Evolutionary conservation across 441 rosid genomes (phyloP), one percentile per base, ranked within the genome.

Genomic region (Macaranga tanarius): DNA sequence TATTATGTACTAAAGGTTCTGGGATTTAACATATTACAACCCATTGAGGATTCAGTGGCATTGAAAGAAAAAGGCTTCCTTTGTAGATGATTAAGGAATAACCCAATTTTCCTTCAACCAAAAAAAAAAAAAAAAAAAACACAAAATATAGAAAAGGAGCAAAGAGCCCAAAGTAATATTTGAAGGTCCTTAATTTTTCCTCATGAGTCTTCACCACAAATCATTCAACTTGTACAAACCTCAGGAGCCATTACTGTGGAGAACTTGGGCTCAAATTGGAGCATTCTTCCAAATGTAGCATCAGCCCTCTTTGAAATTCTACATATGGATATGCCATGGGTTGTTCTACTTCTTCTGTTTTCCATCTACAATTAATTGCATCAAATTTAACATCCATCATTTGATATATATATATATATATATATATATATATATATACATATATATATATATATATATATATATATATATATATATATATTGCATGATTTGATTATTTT

Each of bases 281-380:
- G 68, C 50, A 64, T 22, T 16, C 61, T 3, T 82, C 87, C 78
- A 87, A 62, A 72, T 62, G 74, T 69, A 87, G 58, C 38, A 75
- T 76, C 57, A 85, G 64, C 31, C 89, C 90, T 56, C 60, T 77
- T 38, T 67, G 78, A 66, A 87, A 87, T 69, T 87, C 90, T 11
- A 87, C 89, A 45, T 82, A 87, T 0, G 90, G 90, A 76, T 79
- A 81, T 54, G 90, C 90, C 60, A 80, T 63, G 11, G 87, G 84
- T 59, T 80, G 81, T 12, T 87, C 84, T 22, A 42, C 79, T n/a
- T 75, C 83, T 70, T 82, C 83, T 11, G 65, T 66, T 74, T 59
- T 77, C 90, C 90, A 87, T 57, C 90, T 87, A 28, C 78, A 66
- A 47, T 25, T 40, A 66, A 47, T 47, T 40, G 22, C 9, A 40